Evolutionary conservation across 1,139 yeast genomes (phyloP).

Genomic region (Taphrina communis): DNA sequence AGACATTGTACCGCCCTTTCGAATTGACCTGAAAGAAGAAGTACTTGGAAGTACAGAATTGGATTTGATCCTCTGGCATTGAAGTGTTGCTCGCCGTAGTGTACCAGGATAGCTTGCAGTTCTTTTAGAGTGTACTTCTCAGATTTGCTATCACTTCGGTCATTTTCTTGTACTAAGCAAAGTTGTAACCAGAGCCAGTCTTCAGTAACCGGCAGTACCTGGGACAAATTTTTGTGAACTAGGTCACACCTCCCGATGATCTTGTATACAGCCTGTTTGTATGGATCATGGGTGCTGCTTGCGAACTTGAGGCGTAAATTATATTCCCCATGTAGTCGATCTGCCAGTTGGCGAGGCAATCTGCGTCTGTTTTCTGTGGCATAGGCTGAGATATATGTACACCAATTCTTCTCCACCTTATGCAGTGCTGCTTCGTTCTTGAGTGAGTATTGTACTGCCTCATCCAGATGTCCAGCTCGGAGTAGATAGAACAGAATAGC

Average conservation of each 20-base stretch:
- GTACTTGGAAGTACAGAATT: constrained; percentile 70
- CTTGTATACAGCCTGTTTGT: constrained; percentile 86
- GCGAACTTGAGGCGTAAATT: constrained; percentile 78
- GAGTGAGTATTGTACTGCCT: constrained; percentile 68
- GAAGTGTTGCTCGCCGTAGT: constrained; percentile 77
- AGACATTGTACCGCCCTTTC: constrained; percentile 80
- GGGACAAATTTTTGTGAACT: constrained; percentile 74
- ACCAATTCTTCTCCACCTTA: constrained; percentile 84
- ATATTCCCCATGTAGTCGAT: constrained; percentile 78
- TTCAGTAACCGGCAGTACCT: constrained; percentile 79
- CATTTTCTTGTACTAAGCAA: constrained; percentile 67
- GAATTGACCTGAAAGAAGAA: constrained; percentile 77
- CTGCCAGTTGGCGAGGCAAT: constrained; percentile 70
- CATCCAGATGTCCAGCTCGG: constrained; percentile 80
- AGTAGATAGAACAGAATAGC: constrained; percentile 82
- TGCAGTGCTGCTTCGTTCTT: constrained; percentile 67
- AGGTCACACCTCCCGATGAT: constrained; percentile 90
- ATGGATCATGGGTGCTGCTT: constrained; percentile 73
- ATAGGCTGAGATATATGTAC: constrained; percentile 75
- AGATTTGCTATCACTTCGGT: constrained; percentile 53
- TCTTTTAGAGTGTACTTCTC: constrained; percentile 76
- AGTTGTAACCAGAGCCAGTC: constrained; percentile 98
- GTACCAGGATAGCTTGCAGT: constrained; percentile 72
- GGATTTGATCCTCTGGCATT: constrained; percentile 69
- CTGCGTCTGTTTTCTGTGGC: constrained; percentile 63